Evolutionary conservation across 2,329 filamentous ascomycete genomes (phyloP), one percentile per base, ranked within the genome.

Genomic region (Neonectria ditissima): DNA sequence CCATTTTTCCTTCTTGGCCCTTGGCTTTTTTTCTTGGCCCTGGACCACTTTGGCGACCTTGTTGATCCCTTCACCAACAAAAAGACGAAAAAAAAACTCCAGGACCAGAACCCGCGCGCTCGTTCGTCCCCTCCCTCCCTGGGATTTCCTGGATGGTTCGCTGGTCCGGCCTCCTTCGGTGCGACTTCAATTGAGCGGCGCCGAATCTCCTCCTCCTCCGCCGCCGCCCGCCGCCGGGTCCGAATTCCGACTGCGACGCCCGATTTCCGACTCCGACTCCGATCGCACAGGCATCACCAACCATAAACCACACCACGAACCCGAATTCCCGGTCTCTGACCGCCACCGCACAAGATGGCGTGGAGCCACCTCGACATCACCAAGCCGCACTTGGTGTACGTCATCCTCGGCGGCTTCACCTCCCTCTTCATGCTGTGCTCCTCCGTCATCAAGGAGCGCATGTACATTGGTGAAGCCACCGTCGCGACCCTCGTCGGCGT

Each of bases 401-500:
- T 98, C 81, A 97, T 99, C 81, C 85, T 99, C 60, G 96, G 96
- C 75, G 96, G 95, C 78, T 99, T 99, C 83, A 99, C 96, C 71
- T 94, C 92, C 65, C 84, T 99, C 73, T 99, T 99, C 83, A 99
- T 99, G 96, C 85, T 99, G 64, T 97, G 94, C 80, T 99, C 96
- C 64, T 93, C 97, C 59, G 90, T 98, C 76, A 97, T 99, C 82
- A 99, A 99, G 84, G 96, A 99, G 85, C 92, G 92, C 78, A 87
- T 98, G 76, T 99, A 99, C 83, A 99, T 99, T 78, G 96, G 96
- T 77, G 96, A 99, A 86, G 96, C 96, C 54, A 98, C 96, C 1
- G 93, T 99, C 47, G 93, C 94, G 54, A 97, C 93, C 3, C 80
- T 97, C 52, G 93, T 92, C 75, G 93, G 93, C 68, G 90, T 97